These are phyloP conservation scores for Phytophthora boehmeriae DNA, from an alignment of 352 stramenopile species.

Conservation along the genomic window DNA sequence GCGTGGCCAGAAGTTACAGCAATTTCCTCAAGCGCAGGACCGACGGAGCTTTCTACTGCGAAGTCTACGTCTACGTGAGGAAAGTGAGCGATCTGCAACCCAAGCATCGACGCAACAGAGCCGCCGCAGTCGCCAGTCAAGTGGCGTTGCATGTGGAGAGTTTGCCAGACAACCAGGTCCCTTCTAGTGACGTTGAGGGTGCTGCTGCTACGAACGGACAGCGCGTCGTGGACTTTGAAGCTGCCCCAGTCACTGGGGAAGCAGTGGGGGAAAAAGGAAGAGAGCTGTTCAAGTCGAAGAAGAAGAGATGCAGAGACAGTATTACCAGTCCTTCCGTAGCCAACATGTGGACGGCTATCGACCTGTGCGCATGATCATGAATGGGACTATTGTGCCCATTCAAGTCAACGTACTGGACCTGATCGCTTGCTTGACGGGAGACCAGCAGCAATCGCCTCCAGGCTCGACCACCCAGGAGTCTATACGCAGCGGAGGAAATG, in stretches of 20 bases:
- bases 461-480: constrained; percentile 11
- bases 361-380: constrained; percentile 75
- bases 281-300: constrained; percentile 19
- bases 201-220: neutral
- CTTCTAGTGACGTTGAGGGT: constrained; percentile 12
- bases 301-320: constrained; percentile 17
- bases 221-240: too few relatives aligned
- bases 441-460: constrained; percentile 18
- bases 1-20: constrained; percentile 71
- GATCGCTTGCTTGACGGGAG: constrained; percentile 43
- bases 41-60: constrained; percentile 63
- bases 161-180: constrained; percentile 14
- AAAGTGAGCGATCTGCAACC: constrained; percentile 40
- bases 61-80: constrained; percentile 76
- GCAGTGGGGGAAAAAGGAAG: constrained; percentile 28
- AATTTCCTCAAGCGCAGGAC: constrained; percentile 83
- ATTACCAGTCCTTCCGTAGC: constrained; percentile 10
- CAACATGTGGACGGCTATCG: constrained; percentile 49
- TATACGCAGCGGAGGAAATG: constrained; percentile 2
- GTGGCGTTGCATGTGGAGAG: constrained; percentile 14
- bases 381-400: constrained; percentile 68
- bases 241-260: neutral
- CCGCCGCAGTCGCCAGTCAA: neutral
- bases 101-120: constrained; percentile 23
- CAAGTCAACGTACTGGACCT: constrained; percentile 77